Evolutionary conservation across 1,284 basidiomycete genomes (phyloP), one percentile per base, ranked within the genome.

Genomic region (Puccinia coronata): DNA sequence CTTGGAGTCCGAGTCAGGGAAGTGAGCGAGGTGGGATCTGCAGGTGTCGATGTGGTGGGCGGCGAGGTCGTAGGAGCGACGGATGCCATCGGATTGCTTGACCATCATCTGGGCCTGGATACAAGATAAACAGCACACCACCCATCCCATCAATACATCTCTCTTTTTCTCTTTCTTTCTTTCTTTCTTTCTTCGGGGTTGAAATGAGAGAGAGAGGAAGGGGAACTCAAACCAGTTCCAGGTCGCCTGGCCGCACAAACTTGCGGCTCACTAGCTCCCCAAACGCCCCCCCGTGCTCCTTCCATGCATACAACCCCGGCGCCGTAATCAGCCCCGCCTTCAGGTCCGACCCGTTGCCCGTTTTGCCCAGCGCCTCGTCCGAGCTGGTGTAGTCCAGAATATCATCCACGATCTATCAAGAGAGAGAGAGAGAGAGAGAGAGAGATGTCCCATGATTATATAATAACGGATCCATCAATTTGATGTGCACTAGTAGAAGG

Each of bases 231-330:
- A 93, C 93, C 83, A 90, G 87, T 84, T 96, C 92, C 41, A 96
- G 92, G 85, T 99, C 96, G 12, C 95, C 96, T 39, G 90, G 88
- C 23, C 90, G 88, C 59, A 90, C 88, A 86, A 98, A 97, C 87
- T 94, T 92, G 78, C 97, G 91, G 71, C 89, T 88, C 80, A 99
- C 95, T 82, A 98, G 88, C 0, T 92, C 91, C 1, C 91, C 91
- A 59, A 74, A 74, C 86, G 97, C 88, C 82, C 92, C 91, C 8
- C 93, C 91, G 86, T 93, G 89, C 86, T 97, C 92, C 87, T 97
- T 94, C 89, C 93, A 95, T 20, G 97, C 96, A 85, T 93, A 98
- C n/a, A 99, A 87, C 0, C 92, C 92, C 0, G 96, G 96, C 0
- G 93, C 96, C 0, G 95, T 97, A 1, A 95, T 93, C 31, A 97